These are phyloP conservation scores for Beauveria rudraprayagi DNA, from an alignment of 2,329 filamentous ascomycete species.

Conservation along the genomic window DNA sequence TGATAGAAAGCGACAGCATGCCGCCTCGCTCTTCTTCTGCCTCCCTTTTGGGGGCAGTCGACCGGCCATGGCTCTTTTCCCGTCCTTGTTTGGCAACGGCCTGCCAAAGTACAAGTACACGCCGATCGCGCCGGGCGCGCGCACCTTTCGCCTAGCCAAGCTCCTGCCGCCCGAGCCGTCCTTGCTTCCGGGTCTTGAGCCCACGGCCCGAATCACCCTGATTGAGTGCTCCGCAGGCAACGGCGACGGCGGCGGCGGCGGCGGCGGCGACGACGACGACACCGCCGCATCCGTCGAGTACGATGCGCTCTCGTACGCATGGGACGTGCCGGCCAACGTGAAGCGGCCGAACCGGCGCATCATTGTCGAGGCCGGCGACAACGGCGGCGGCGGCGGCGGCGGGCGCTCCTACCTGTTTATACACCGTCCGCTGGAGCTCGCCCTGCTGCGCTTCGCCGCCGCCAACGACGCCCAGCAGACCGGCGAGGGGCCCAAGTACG, in stretches of 20 bases:
- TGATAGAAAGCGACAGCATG: not conserved
- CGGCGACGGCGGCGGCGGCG: not conserved
- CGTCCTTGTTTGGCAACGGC: not conserved
- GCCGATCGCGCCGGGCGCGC: conserved; percentile 2
- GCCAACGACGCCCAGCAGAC: not conserved
- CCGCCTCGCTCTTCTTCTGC: not conserved
- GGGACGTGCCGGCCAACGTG: conserved; percentile 15
- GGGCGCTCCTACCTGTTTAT: conserved; percentile 16
- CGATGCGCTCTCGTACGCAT: conserved; percentile 25
- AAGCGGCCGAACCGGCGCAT: conserved; percentile 18
- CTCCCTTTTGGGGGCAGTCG: too few relatives aligned
- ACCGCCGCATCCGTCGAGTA: conserved; percentile 13
- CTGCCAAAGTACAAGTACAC: conserved; percentile 10
- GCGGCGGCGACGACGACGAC: conserved; percentile 5
- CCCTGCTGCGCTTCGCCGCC: conserved; percentile 18
- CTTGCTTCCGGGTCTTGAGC: conserved; percentile 14
- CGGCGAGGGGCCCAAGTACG: not conserved
- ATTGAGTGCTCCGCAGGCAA: conserved; percentile 15
- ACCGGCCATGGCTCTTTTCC: not conserved
- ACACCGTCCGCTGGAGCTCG: conserved; percentile 22
- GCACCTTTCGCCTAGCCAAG: conserved; percentile 19
- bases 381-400: too few relatives aligned
- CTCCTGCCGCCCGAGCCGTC: conserved; percentile 17
- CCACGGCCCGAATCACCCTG: conserved; percentile 21
- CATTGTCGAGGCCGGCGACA: conserved; percentile 16